Conservation (phyloP, 306 rosid species). For the Boehmeria nivea region DNA sequence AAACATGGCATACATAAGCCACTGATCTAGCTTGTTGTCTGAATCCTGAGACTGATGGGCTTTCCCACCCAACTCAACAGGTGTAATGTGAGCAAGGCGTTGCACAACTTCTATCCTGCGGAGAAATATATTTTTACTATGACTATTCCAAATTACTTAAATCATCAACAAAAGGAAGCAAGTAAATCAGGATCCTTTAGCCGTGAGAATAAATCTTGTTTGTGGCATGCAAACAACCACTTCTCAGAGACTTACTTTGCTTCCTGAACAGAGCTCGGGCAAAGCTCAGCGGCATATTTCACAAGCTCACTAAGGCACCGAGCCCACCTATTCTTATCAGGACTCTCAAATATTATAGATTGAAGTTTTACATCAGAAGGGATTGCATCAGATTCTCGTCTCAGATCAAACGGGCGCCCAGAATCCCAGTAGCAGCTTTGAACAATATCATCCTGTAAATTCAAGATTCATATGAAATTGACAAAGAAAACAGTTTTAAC, state of each 20-base stretch:
- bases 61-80: constrained; percentile 93
- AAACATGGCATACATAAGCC: constrained; percentile 98
- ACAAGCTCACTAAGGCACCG: constrained; percentile 95
- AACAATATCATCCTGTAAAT: constrained; percentile 87
- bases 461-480: constrained; percentile 20
- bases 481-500: constrained; percentile 1
- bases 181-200: not conserved
- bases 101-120: constrained; percentile 89
- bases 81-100: constrained; percentile 90
- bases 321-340: constrained; percentile 97
- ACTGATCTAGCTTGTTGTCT: constrained; percentile 93
- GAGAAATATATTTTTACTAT: constrained; percentile 20
- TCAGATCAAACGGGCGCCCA: constrained; percentile 88
- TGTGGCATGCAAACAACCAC: not conserved
- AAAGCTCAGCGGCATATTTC: constrained; percentile 91
- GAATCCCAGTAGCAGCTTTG: constrained; percentile 98
- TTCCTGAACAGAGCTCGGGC: constrained; percentile 88
- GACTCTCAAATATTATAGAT: constrained; percentile 96
- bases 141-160: constrained; percentile 3
- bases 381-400: constrained; percentile 88
- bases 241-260: constrained; percentile 59
- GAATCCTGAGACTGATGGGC: constrained; percentile 91
- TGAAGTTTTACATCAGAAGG: constrained; percentile 92
- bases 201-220: constrained; percentile 5
- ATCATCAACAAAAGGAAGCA: constrained; percentile 1